Evolutionary conservation across 768 basidiomycete species (phyloP).

Genomic region (Russula virescens): DNA sequence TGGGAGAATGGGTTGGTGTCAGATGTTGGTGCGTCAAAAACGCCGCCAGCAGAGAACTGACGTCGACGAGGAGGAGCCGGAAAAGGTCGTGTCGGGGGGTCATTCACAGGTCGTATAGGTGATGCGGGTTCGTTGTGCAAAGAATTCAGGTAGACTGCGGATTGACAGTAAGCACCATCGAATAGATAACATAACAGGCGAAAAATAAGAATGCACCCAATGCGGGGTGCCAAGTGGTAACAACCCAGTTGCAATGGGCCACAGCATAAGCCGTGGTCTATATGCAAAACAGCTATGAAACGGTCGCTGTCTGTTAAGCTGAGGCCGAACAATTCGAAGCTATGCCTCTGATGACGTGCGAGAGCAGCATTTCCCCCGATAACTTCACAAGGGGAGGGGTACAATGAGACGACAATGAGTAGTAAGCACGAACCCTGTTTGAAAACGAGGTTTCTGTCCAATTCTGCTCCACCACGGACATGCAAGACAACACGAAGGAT

Average conservation of each 20-base stretch:
- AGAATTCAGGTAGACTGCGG: conserved; percentile 6
- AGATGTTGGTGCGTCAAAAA: conserved; percentile 23
- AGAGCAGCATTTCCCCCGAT: no score
- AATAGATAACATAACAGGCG: not conserved
- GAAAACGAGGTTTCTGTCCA: conserved; percentile 66
- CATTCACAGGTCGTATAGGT: conserved; percentile 17
- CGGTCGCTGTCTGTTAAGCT: not conserved
- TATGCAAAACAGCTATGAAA: not conserved
- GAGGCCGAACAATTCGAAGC: not conserved
- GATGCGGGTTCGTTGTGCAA: conserved; percentile 10
- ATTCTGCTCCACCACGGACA: conserved; percentile 48
- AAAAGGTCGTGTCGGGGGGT: conserved; percentile 12
- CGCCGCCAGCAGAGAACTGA: conserved; percentile 10
- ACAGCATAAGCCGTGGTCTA: not conserved
- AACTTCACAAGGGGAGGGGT: not conserved
- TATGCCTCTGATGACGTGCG: not conserved
- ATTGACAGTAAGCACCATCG: not conserved
- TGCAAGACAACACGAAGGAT: conserved; percentile 62
- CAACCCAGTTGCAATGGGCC: not conserved
- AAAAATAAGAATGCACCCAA: not conserved
- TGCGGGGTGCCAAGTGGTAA: not conserved
- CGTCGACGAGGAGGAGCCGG: conserved; percentile 19
- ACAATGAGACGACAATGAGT: not conserved
- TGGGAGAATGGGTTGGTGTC: conserved; percentile 23
- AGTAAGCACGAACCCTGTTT: conserved; percentile 55